Evolutionary conservation across 805 yeast genomes (phyloP).

Genomic region (Sugiyamaella chiloensis): DNA sequence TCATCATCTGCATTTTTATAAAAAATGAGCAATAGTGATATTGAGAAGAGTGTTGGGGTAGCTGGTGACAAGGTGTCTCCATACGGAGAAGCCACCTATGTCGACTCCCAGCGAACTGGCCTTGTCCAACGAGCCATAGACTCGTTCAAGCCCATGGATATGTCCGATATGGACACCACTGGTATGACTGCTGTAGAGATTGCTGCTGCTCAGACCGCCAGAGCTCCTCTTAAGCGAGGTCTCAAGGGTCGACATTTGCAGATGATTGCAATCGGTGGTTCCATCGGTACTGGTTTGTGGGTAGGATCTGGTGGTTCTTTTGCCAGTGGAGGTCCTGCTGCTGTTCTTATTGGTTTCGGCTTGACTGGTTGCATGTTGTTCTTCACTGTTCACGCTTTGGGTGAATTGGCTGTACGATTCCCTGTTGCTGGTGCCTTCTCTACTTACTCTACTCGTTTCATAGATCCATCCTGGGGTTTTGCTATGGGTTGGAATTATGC

Average conservation of each 20-base stretch:
- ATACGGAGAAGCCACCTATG: background rate
- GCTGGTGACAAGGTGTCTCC: background rate
- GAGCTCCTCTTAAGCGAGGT: conserved; percentile 45
- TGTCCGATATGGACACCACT: conserved; percentile 36
- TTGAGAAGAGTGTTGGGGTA: background rate
- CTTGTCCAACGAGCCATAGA: conserved; percentile 35
- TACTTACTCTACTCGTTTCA: conserved; percentile 55
- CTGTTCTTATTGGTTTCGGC: conserved; percentile 52
- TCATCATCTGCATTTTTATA: no score
- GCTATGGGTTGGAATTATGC: conserved; percentile 71
- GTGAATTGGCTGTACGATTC: conserved; percentile 66
- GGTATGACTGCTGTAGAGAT: conserved; percentile 38
- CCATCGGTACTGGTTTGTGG: conserved; percentile 71
- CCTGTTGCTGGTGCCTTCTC: conserved; percentile 60
- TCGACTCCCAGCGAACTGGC: background rate
- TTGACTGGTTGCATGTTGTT: conserved; percentile 61
- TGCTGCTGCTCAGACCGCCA: conserved; percentile 41
- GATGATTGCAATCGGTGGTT: conserved; percentile 71
- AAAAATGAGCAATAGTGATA: no score
- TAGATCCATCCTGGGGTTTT: conserved; percentile 66
- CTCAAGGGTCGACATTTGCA: conserved; percentile 56
- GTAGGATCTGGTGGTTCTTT: conserved; percentile 65
- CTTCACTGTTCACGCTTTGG: conserved; percentile 60
- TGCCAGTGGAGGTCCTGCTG: conserved; percentile 56
- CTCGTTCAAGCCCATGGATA: conserved; percentile 39